phyloP scores from a whole-genome alignment of 78 protist species.

The Dictyostelium capitatum region DNA sequence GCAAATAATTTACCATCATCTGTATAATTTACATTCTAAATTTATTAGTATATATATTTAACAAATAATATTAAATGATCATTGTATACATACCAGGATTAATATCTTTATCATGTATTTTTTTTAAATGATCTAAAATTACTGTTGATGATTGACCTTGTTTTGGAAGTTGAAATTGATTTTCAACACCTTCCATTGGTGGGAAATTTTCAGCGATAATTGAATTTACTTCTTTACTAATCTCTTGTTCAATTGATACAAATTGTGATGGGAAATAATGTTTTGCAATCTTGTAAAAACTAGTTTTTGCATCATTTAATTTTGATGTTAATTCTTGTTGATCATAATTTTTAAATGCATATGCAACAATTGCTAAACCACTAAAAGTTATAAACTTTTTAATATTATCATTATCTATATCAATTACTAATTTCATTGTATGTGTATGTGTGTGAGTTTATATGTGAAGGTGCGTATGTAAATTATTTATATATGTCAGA shows the following conservation, averaged over 20 bases:
- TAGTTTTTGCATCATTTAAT: constrained; percentile 7
- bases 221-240: constrained; percentile 11
- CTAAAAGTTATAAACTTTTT: background rate
- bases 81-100: constrained; percentile 23
- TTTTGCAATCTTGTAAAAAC: constrained; percentile 15
- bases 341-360: background rate
- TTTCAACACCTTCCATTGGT: constrained; percentile 13
- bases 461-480: background rate
- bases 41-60: background rate
- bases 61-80: background rate
- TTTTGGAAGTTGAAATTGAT: constrained; percentile 26
- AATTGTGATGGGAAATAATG: constrained; percentile 7
- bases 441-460: background rate
- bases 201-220: constrained; percentile 53
- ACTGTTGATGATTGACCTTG: background rate
- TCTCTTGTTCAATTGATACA: constrained; percentile 17
- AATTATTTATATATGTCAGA: background rate
- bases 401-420: background rate
- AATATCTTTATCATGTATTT: constrained; percentile 24
- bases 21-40: background rate
- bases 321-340: background rate
- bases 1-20: constrained; percentile 72
- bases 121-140: background rate
- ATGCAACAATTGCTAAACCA: constrained; percentile 1
- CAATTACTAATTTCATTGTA: background rate